Conservation (phyloP, 192 early-diverging fungal genomes). For the Coemansia asiatica region DNA sequence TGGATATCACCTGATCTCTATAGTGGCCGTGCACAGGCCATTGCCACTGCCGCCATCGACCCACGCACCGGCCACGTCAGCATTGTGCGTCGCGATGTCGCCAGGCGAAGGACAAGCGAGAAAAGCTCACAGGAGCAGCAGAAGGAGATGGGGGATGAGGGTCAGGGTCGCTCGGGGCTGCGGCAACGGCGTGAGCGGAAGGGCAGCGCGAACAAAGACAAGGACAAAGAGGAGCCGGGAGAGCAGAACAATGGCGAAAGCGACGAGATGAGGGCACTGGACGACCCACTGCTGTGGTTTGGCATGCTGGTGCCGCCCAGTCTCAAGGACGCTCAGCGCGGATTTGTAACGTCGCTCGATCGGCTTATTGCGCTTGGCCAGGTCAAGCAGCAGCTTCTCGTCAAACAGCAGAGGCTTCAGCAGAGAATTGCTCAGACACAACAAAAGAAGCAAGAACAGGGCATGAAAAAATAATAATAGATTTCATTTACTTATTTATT, state of each 20-base stretch:
- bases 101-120: background rate
- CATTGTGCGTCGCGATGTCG: background rate
- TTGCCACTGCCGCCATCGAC: constrained; percentile 25
- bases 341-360: constrained; percentile 33
- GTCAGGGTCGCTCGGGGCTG: background rate
- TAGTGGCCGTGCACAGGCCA: constrained; percentile 33
- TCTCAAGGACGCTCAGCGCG: constrained; percentile 41
- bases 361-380: constrained; percentile 31
- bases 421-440: background rate
- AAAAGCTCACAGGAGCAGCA: background rate
- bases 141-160: too few species aligned
- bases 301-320: constrained; percentile 52
- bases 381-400: constrained; percentile 14
- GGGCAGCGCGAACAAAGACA: background rate
- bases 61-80: background rate
- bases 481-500: background rate
- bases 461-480: constrained; percentile 1
- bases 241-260: background rate
- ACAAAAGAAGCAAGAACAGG: background rate
- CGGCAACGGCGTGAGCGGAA: background rate
- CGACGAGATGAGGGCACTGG: constrained; percentile 3
- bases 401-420: background rate
- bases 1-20: constrained; percentile 49
- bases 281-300: constrained; percentile 52
- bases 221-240: too few species aligned